These are phyloP conservation scores for Taphrina wiesneri DNA, from an alignment of 1,139 yeast genomes.

Conservation along the genomic window DNA sequence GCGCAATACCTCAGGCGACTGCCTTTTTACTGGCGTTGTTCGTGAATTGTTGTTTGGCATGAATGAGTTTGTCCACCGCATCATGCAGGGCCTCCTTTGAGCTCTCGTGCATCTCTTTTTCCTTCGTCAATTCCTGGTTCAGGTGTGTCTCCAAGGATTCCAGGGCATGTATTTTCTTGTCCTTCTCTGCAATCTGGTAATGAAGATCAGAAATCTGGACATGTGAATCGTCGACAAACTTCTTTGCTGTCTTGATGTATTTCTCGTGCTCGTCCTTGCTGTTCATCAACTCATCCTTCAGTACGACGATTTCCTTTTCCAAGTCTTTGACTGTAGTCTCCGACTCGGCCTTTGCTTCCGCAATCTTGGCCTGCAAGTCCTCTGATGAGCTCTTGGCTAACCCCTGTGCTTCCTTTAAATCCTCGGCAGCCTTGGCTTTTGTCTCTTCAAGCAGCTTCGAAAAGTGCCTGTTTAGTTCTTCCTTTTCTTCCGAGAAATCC, in stretches of 20 bases:
- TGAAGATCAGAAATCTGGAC: conserved; percentile 21
- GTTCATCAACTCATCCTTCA: conserved; percentile 4
- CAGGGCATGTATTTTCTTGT: conserved; percentile 16
- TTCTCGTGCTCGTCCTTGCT: neutral
- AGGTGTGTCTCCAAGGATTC: conserved; percentile 7
- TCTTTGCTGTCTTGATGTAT: conserved; percentile 3
- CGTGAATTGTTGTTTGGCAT: neutral
- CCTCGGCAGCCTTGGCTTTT: conserved; percentile 2
- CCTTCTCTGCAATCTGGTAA: conserved; percentile 24
- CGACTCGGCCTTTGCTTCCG: neutral
- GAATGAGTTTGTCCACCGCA: conserved; percentile 23
- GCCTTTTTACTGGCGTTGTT: neutral
- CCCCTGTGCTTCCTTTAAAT: neutral
- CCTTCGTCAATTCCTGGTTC: conserved; percentile 14
- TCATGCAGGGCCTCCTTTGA: conserved; percentile 22
- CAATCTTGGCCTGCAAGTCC: neutral
- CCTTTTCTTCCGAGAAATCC: conserved; percentile 24
- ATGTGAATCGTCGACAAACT: conserved; percentile 10
- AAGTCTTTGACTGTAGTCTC: neutral
- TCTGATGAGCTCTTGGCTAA: neutral
- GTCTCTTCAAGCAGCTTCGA: neutral
- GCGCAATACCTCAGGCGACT: conserved; percentile 18
- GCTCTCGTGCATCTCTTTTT: conserved; percentile 27
- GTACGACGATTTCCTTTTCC: neutral
- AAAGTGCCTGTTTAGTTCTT: conserved; percentile 22